These are phyloP conservation scores for Coniochaeta ligniaria DNA, from an alignment of 2,329 filamentous ascomycete species.

Conservation along the genomic window DNA sequence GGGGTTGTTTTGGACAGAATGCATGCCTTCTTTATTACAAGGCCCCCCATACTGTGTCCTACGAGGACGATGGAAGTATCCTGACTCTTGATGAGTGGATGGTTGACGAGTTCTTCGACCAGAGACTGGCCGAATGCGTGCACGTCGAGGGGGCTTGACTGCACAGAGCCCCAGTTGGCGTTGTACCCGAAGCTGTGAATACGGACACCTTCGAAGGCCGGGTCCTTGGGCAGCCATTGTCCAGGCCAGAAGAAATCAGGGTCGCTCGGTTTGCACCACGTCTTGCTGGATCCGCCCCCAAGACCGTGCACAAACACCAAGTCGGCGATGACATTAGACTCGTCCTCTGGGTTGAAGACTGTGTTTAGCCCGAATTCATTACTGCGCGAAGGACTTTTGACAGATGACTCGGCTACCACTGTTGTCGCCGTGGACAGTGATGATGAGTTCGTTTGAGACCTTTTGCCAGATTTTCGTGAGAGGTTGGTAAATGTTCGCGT, in stretches of 20 bases:
- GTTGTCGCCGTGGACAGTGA: background rate
- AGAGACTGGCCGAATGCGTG: constrained; percentile 24
- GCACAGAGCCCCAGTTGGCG: constrained; percentile 17
- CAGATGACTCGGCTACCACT: background rate
- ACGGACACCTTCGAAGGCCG: constrained; percentile 20
- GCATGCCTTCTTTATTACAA: constrained; percentile 27
- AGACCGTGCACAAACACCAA: constrained; percentile 32
- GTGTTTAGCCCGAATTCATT: background rate
- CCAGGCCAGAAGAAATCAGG: constrained; percentile 22
- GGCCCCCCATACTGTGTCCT: constrained; percentile 31
- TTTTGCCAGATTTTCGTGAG: background rate
- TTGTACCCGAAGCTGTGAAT: constrained; percentile 21
- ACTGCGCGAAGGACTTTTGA: background rate
- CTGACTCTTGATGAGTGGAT: constrained; percentile 9
- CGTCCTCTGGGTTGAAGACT: background rate
- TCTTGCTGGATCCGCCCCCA: constrained; percentile 25
- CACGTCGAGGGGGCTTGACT: constrained; percentile 6
- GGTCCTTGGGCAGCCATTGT: constrained; percentile 23
- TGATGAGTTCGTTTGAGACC: background rate
- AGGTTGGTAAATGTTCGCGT: background rate
- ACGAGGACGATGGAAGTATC: constrained; percentile 20
- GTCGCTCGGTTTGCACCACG: constrained; percentile 22
- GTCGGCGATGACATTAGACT: constrained; percentile 11
- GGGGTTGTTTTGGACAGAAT: constrained; percentile 14
- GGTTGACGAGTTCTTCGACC: constrained; percentile 18